phyloP scores from a whole-genome alignment of 257 asterid genomes.

The Coffea canephora region DNA sequence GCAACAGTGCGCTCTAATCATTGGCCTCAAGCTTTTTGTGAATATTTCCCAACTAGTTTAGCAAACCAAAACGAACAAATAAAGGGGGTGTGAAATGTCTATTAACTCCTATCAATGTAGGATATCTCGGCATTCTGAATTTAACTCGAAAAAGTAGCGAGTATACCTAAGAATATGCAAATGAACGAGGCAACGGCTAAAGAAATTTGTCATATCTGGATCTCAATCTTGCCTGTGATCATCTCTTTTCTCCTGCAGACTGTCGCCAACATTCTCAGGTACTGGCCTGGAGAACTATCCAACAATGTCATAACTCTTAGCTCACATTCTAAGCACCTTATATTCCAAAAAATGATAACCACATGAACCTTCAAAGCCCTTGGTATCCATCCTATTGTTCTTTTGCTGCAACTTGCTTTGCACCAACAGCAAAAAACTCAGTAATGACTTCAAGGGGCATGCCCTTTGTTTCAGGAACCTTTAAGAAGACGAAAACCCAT shows the following conservation, averaged over 20 bases:
- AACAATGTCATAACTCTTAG: background rate
- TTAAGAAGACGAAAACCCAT: conserved; percentile 70
- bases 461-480: conserved; percentile 94
- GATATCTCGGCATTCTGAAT: background rate
- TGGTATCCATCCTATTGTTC: conserved; percentile 23
- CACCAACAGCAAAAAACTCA: conserved; percentile 83
- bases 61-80: background rate
- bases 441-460: conserved; percentile 97
- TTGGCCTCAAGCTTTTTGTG: background rate
- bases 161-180: conserved; percentile 1
- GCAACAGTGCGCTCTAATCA: background rate
- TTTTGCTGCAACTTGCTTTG: conserved; percentile 44
- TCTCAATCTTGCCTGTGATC: background rate
- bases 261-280: background rate
- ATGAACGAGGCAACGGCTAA: background rate
- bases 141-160: background rate
- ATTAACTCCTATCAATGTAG: background rate
- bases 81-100: background rate
- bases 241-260: background rate
- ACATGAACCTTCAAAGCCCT: background rate
- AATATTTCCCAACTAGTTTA: background rate
- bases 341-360: background rate
- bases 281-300: background rate
- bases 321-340: background rate
- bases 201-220: background rate